Percentiles rank a stretch among this genome's conserved stretches.
These are phyloP conservation scores for Boletus reticulatus DNA, from an alignment of 768 basidiomycete genomes.

Conservation along the genomic window DNA sequence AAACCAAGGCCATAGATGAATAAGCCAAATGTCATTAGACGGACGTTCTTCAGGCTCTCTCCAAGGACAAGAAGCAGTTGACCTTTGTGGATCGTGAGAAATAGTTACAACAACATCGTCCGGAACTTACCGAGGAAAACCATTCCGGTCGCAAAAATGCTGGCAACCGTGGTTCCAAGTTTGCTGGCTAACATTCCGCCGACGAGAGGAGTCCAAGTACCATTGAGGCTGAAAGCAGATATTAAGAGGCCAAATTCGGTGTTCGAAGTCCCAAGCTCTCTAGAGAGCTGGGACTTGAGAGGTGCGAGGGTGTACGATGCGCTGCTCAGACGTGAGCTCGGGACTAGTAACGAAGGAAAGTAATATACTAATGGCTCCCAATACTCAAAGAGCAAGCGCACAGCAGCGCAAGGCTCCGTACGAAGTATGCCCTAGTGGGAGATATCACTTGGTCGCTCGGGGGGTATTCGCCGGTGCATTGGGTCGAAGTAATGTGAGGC, in stretches of 20 bases:
- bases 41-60: conserved; percentile 58
- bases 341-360: background rate
- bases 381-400: conserved; percentile 74
- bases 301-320: conserved; percentile 76
- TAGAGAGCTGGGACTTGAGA: conserved; percentile 64
- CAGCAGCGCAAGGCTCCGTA: conserved; percentile 59
- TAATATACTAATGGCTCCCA: conserved; percentile 71
- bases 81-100: conserved; percentile 37
- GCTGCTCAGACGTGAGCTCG: conserved; percentile 34
- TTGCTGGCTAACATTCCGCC: conserved; percentile 69
- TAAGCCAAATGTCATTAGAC: conserved; percentile 70
- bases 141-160: conserved; percentile 72
- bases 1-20: conserved; percentile 80
- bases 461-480: background rate
- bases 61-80: conserved; percentile 66
- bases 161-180: conserved; percentile 68
- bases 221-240: conserved; percentile 74
- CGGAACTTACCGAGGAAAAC: conserved; percentile 54
- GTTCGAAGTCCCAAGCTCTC: conserved; percentile 73
- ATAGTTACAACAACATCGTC: background rate
- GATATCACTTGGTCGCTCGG: conserved; percentile 14
- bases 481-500: background rate
- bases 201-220: conserved; percentile 74
- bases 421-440: conserved; percentile 40
- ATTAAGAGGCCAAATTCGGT: conserved; percentile 77